Evolutionary conservation across 2,329 filamentous ascomycete genomes (phyloP).

Genomic region (Sclerotiophoma versabilis): DNA sequence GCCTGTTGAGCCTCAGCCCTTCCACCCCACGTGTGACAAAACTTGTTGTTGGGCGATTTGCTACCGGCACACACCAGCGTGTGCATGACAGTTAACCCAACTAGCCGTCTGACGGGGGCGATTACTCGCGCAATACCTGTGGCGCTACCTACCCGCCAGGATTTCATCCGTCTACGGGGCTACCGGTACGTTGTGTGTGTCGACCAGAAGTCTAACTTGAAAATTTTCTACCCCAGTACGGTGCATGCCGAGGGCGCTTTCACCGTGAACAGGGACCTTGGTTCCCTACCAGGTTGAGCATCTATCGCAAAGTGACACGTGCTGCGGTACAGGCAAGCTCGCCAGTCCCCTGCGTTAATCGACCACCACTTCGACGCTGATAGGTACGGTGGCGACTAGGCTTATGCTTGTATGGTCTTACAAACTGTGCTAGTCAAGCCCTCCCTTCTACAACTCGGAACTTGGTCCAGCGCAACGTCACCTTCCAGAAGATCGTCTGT

Average conservation of each 20-base stretch:
- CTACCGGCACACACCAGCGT: conserved; percentile 2
- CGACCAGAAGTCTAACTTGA: conserved; percentile 6
- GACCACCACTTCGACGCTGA: conserved; percentile 30
- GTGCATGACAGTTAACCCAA: conserved; percentile 28
- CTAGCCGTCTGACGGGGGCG: conserved; percentile 31
- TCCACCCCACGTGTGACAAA: background rate
- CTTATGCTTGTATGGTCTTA: conserved; percentile 27
- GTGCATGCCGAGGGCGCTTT: conserved; percentile 13
- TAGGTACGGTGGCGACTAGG: conserved; percentile 5
- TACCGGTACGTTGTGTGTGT: conserved; percentile 20
- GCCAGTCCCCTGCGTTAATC: conserved; percentile 27
- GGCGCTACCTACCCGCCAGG: conserved; percentile 33
- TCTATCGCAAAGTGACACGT: conserved; percentile 29
- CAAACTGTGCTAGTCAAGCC: conserved; percentile 27
- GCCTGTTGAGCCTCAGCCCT: conserved; percentile 24
- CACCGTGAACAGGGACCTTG: conserved; percentile 11
- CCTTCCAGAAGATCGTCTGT: conserved; percentile 26
- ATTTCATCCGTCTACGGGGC: conserved; percentile 19
- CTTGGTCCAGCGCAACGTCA: conserved; percentile 40
- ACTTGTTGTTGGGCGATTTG: conserved; percentile 7
- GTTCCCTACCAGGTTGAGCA: conserved; percentile 17
- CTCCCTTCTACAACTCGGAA: conserved; percentile 28
- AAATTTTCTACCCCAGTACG: conserved; percentile 18
- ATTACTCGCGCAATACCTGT: conserved; percentile 27
- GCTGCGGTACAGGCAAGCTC: conserved; percentile 25